A percentile compares a stretch with the other conserved stretches of the same genome.
Evolutionary conservation across 192 early-diverging fungal species (phyloP).

Genomic region (Podila horticola): DNA sequence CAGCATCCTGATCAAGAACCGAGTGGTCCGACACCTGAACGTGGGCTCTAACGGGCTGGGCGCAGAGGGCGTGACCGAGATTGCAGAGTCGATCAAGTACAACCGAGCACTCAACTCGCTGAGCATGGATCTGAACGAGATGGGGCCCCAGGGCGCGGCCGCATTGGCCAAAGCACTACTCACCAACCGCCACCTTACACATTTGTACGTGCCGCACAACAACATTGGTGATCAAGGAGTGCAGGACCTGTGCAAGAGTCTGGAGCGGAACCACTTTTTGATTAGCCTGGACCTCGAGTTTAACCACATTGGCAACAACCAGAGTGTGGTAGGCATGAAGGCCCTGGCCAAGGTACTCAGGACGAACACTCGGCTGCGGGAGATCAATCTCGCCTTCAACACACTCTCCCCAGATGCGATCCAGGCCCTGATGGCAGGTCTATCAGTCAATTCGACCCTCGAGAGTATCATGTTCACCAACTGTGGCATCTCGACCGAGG

Average conservation of each 20-base stretch:
- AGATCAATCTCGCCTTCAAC: constrained; percentile 52
- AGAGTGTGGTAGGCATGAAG: constrained; percentile 23
- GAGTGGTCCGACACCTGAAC: constrained; percentile 44
- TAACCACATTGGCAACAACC: constrained; percentile 37
- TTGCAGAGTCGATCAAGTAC: constrained; percentile 41
- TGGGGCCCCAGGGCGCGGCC: constrained; percentile 20
- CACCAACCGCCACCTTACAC: constrained; percentile 28
- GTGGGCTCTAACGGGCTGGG: constrained; percentile 52
- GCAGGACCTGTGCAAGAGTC: constrained; percentile 21
- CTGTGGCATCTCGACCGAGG: constrained; percentile 44
- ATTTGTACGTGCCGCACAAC: constrained; percentile 53
- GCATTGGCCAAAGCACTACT: constrained; percentile 20
- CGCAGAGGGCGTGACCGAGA: constrained; percentile 12
- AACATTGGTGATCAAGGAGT: constrained; percentile 52
- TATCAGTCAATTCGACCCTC: constrained; percentile 44
- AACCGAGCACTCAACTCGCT: constrained; percentile 36
- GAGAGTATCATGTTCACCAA: constrained; percentile 53
- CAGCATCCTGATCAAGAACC: constrained; percentile 34
- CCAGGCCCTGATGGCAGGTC: constrained; percentile 31
- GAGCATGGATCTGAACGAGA: constrained; percentile 53
- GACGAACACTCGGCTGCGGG: constrained; percentile 15
- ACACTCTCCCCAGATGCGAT: constrained; percentile 21
- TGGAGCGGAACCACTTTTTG: constrained; percentile 28
- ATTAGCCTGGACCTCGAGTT: constrained; percentile 49
- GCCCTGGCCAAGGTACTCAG: constrained; percentile 29